phyloP scores from a whole-genome alignment of 2,329 filamentous ascomycete genomes.

The Exophiala lecanii-corni region DNA sequence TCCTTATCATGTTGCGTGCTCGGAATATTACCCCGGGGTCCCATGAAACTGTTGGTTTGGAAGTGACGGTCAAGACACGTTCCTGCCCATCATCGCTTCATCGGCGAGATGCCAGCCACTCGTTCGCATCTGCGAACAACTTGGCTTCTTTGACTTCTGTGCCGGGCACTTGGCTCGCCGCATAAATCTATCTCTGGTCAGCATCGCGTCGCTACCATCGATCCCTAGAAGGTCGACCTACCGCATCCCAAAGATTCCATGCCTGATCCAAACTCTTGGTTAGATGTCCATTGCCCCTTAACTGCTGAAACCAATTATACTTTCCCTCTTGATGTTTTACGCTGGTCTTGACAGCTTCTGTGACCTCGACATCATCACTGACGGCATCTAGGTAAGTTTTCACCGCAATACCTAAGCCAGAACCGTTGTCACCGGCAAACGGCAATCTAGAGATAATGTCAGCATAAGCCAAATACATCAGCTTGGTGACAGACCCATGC shows the following conservation, averaged over 20 bases:
- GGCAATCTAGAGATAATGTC: conserved; percentile 33
- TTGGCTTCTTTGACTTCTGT: conserved; percentile 50
- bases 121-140: conserved; percentile 56
- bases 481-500: conserved; percentile 56
- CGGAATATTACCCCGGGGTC: too few species aligned
- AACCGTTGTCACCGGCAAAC: conserved; percentile 43
- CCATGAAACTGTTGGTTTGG: too few species aligned
- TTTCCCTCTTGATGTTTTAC: conserved; percentile 24
- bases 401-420: conserved; percentile 45
- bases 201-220: too few species aligned
- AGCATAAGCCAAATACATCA: conserved; percentile 7
- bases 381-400: conserved; percentile 45
- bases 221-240: too few species aligned
- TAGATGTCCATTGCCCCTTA: conserved; percentile 31
- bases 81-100: too few species aligned
- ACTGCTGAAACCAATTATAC: conserved; percentile 24
- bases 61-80: too few species aligned
- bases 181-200: conserved; percentile 45
- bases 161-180: conserved; percentile 52
- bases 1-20: too few species aligned
- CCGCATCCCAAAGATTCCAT: conserved; percentile 62
- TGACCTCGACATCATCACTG: conserved; percentile 19
- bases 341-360: conserved; percentile 17
- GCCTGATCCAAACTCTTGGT: conserved; percentile 54
- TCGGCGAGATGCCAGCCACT: conserved; percentile 46